Evolutionary conservation across 2,329 filamentous ascomycete species (phyloP), one percentile per base, ranked within the genome.

Genomic region (Nakataea oryzae): DNA sequence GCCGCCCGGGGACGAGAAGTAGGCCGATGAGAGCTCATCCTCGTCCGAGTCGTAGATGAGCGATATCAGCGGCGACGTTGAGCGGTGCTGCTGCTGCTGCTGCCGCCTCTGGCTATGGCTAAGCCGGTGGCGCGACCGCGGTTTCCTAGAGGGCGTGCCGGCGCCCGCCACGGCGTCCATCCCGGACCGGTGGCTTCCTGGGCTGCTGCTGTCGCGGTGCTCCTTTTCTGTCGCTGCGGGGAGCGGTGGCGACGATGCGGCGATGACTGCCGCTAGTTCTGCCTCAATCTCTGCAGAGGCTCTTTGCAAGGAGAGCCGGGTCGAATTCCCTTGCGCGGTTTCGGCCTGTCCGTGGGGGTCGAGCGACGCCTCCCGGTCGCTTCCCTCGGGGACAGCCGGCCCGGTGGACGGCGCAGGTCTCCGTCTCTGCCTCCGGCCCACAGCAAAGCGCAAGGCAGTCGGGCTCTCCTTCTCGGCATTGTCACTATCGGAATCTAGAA

Each of bases 11-110:
- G 60, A 56, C 28, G 60, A 34, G 24, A 47, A 61, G 54, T 24
- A 55, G 30, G 21, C 69, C 57, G 78, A 70, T 14, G 74, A 72
- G 24, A 75, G 74, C 47, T 76, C 75, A 61, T 77, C 76, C 57
- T 73, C 70, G 24, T 72, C 70, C 66, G 27, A 70, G 65, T 75
- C 73, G 8, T 76, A 73, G 13, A 78, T 66, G 62, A 81, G 73
- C 28, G 78, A 79, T 57, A 79, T 70, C 60, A 80, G 26, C 28
- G 60, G 41, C 11, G 17, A 29, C 13, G 41, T 30, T 29, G 54
- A 62, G 26, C 21, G 21, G 30, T 41, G 30, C 54, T 47, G n/a
- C 54, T 57, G 30, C 54, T 57, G 24, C 29, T 24, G 27, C 13
- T 41, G 28, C 24, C n/a, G 57, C 29, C 47, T 54, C 47, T 1